Conservation (phyloP, 2,329 filamentous ascomycete genomes). For the Amauroascus verrucosus region DNA sequence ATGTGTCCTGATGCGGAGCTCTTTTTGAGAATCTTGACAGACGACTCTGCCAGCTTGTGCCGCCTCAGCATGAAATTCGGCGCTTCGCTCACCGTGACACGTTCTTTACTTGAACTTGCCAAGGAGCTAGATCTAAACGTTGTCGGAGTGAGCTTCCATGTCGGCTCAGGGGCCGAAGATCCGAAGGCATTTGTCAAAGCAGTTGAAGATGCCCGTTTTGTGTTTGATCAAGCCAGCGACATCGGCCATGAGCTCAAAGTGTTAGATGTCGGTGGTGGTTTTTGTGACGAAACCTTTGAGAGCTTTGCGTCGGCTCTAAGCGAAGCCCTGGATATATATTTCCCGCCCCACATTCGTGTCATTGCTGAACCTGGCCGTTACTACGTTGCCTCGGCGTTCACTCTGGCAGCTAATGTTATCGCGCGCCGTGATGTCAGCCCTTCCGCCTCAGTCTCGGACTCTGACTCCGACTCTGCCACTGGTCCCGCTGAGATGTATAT, state of each 20-base stretch:
- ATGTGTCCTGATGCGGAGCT: slow-evolving; percentile 82
- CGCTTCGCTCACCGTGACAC: slow-evolving; percentile 72
- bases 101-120: slow-evolving; percentile 66
- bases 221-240: slow-evolving; percentile 73
- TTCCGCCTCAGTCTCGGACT: no score
- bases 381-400: slow-evolving; percentile 89
- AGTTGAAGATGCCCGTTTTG: slow-evolving; percentile 73
- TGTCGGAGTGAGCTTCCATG: slow-evolving; percentile 93
- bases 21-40: slow-evolving; percentile 87
- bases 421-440: slow-evolving; percentile 68
- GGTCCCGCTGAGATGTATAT: slow-evolving; percentile 70
- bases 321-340: slow-evolving; percentile 72
- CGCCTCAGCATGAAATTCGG: slow-evolving; percentile 96
- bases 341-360: slow-evolving; percentile 70
- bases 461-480: slow-evolving; percentile 29
- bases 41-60: slow-evolving; percentile 89
- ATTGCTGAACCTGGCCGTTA: slow-evolving; percentile 96
- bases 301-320: slow-evolving; percentile 73
- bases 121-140: slow-evolving; percentile 77
- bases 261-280: slow-evolving; percentile 89
- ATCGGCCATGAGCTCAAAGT: slow-evolving; percentile 75
- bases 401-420: slow-evolving; percentile 89
- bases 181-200: slow-evolving; percentile 85
- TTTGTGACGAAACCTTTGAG: slow-evolving; percentile 84
- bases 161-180: slow-evolving; percentile 91